Evolutionary conservation across 2,329 filamentous ascomycete species (phyloP).

Genomic region (Stachybotrys chartarum): DNA sequence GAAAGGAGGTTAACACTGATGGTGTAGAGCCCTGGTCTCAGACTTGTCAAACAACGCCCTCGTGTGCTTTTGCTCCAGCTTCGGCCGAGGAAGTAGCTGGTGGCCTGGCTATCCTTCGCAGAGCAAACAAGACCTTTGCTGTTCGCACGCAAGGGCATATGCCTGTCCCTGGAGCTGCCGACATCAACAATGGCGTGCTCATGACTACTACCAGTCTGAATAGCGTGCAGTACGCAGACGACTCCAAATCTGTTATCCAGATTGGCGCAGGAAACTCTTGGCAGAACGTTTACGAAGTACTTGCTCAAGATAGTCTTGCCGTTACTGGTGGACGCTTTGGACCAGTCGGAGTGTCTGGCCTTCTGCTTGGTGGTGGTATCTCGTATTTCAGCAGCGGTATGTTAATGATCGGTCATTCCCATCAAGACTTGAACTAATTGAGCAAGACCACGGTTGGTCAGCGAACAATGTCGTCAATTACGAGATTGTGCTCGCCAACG

Average conservation of each 20-base stretch:
- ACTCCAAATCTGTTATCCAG: constrained; percentile 7
- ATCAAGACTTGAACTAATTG: no score
- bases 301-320: constrained; percentile 4
- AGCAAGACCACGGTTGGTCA: constrained; percentile 18
- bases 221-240: no score
- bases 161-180: constrained; percentile 12
- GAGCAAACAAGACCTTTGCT: constrained; percentile 5
- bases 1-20: no score
- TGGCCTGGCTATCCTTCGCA: background rate
- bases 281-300: constrained; percentile 10
- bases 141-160: constrained; percentile 13
- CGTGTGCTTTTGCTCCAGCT: constrained; percentile 7
- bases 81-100: constrained; percentile 3
- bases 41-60: background rate
- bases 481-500: constrained; percentile 34
- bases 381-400: constrained; percentile 13
- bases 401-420: no score
- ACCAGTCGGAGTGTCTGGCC: constrained; percentile 9
- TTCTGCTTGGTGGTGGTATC: constrained; percentile 10
- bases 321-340: constrained; percentile 10
- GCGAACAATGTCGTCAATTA: constrained; percentile 24
- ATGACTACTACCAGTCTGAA: no score
- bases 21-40: background rate
- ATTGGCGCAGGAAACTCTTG: constrained; percentile 9
- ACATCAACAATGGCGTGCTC: constrained; percentile 8